Base-by-base conservation (phyloP, 306 rosid species). In the Acacia crassicarpa region DNA sequence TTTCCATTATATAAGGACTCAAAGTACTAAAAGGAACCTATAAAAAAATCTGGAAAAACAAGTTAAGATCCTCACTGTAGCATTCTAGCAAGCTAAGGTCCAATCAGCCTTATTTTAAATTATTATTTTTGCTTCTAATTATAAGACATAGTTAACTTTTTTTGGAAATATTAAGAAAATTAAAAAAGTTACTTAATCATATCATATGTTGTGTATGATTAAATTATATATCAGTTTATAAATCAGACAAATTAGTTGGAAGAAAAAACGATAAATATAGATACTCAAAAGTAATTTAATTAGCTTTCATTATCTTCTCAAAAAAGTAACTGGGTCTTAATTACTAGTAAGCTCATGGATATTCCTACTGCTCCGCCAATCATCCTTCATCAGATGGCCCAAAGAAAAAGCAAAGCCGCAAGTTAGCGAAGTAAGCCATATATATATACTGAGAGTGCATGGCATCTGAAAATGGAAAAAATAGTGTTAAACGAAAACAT, bases 401-500 rank as follows among this genome's bases (percentile, higher is more conserved):
- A 72, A 15, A 59, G 72, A 58, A 67, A 58, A 46, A 67, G n/a
- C 38, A 54, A 58, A 25, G 15, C 13, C 46, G 32, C 32, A 80
- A 15, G n/a, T 6, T 38, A 54, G 66, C 16, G 74, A 53, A 84
- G 41, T 16, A 22, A 74, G 20, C 8, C 41, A 78, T 33, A 69
- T 22, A 68, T 67, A 33, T 9, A 41, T 41, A 2, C 32, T 54
- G 65, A 76, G 43, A 14, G 49, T 54, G 62, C 75, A 67, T 27
- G 1, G 30, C 30, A 27, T 27, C 30, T 27, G 30, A 27, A 27
- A 27, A 27, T 27, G 30, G 1, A 27, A 27, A 27, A 27, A 27
- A 27, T 27, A 1, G 30, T 27, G 30, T 27, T 27, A 1, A 1
- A 1, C 1, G 30, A 1, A 0, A 1, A 0, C 1, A 1, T 1